Base-by-base conservation (phyloP, 768 basidiomycete species). In the Tylopilus balloui region DNA sequence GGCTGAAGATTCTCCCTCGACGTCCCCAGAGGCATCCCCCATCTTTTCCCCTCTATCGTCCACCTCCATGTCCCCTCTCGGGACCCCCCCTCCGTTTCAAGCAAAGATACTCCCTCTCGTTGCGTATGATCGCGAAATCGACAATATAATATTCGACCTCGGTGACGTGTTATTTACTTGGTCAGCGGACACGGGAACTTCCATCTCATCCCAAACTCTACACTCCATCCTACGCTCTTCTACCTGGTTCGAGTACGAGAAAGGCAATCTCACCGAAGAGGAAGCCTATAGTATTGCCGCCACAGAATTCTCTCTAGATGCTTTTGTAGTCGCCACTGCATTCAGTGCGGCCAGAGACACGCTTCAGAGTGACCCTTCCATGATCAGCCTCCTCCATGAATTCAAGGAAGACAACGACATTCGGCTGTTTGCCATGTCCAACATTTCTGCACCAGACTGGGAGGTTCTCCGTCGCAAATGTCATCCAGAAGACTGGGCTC, bases 151-250 rank as follows among this genome's bases (percentile, higher is more conserved):
- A 20, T 54, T 60, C n/a, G 59, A 61, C 27, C 44, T 60, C 13
- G 59, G 59, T 19, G 59, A 60, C 4, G 60, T 60, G 3, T 19
- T 60, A 15, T 60, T 62, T 29, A 58, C 60, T 3, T 60, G 59
- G 59, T 61, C 56, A 6, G 50, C 56, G 28, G 32, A 52, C 37
- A 52, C 52, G 1, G 43, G 34, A 21, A 55, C 48, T 3, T 55
- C 59, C 17, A 41, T 60, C 42, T 43, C 56, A 8, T 27, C 60
- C 7, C 3, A 41, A 19, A 59, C 31, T 1, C 17, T 60, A 1
- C 47, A 48, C 20, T 39, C 37, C 1, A 55, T 60, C 15, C 32
- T 60, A 10, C 53, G 47, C 6, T 62, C 59, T 17, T 47, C 43
- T 11, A 52, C 28, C 0, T 60, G 60, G 59, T 60, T 60, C 6